Evolutionary conservation across 805 yeast species (phyloP), one percentile per base, ranked within the genome.

Genomic region (Cyberlindnera subsufficiens): DNA sequence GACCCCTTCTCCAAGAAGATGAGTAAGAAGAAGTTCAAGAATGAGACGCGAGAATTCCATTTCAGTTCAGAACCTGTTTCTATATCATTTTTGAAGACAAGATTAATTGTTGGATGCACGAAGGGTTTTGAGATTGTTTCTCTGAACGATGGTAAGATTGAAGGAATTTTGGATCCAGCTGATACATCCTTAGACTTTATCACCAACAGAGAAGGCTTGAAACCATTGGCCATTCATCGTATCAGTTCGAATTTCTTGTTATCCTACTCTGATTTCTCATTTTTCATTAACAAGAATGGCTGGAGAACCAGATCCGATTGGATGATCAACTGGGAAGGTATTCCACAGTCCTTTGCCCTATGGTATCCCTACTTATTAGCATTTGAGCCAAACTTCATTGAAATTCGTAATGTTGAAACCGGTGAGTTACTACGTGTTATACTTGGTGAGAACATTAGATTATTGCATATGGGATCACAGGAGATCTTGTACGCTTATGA

Each of bases 141-240:
- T 15, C 70, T 90, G 35, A 86, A 84, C 46, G 86, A 84, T 41
- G 83, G 86, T 45, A 86, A 81, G 46, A 88, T 86, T 64, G 97
- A 93, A 64, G 80, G 93, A 9, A 75, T 93, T 40, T 70, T 93
- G 54, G 98, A 93, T 66, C 96, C 96, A n/a, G 99, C 98, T 0
- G 99, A 93, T 59, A 95, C 98, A 0, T 88, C 97, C 16, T 71
- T 93, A 42, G 99, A 93, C 58, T 93, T 93, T 68, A 97, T 93
- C 13, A 86, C 80, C 44, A 86, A 78, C 46, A 72, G 84, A 46
- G 96, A 88, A 61, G 78, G 80, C 3, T 74, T 91, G 47, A 86
- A 86, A 56, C 99, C 99, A 16, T 77, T 89, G 62, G 89, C 95
- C 5, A 88, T 93, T 46, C 95, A 91, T 61, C 77, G 96, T 47